These are phyloP conservation scores for Thraustochytrium striatum DNA, from an alignment of 352 stramenopile genomes.

Conservation along the genomic window DNA sequence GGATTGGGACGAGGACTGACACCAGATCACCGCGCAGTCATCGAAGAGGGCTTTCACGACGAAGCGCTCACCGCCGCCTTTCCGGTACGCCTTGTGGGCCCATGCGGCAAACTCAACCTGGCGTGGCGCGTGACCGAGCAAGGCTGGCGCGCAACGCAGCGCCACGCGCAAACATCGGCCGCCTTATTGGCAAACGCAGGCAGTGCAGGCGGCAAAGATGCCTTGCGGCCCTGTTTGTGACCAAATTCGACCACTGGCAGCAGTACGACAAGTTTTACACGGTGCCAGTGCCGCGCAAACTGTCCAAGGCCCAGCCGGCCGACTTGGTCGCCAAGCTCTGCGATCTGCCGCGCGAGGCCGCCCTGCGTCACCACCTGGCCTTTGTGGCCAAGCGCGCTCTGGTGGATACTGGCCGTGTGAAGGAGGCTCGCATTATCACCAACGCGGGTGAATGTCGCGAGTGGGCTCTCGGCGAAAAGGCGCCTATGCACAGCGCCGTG, in stretches of 20 bases:
- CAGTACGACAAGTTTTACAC: conserved; percentile 78
- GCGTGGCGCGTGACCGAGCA: conserved; percentile 12
- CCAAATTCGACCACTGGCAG: conserved; percentile 8
- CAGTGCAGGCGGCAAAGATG: background rate
- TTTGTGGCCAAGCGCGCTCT: conserved; percentile 62
- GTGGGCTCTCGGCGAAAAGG: background rate
- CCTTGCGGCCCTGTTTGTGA: background rate
- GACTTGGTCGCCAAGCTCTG: conserved; percentile 66
- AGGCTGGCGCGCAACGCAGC: background rate
- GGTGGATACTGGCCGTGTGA: conserved; percentile 62
- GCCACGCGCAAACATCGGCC: background rate
- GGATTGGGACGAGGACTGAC: no score
- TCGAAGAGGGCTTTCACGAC: conserved; percentile 15
- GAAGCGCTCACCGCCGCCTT: conserved; percentile 3
- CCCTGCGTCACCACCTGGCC: conserved; percentile 64
- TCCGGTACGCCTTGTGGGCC: background rate
- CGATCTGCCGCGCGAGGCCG: conserved; percentile 68
- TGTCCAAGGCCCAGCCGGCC: conserved; percentile 64
- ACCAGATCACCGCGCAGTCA: conserved; percentile 28
- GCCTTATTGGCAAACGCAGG: background rate
- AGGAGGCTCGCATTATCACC: conserved; percentile 62
- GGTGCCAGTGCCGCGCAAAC: conserved; percentile 61
- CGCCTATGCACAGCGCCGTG: conserved; percentile 52
- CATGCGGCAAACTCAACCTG: conserved; percentile 22
- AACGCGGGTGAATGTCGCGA: background rate